Conservation (phyloP, 352 stramenopile species). For the Phytopythium oedochilum region DNA sequence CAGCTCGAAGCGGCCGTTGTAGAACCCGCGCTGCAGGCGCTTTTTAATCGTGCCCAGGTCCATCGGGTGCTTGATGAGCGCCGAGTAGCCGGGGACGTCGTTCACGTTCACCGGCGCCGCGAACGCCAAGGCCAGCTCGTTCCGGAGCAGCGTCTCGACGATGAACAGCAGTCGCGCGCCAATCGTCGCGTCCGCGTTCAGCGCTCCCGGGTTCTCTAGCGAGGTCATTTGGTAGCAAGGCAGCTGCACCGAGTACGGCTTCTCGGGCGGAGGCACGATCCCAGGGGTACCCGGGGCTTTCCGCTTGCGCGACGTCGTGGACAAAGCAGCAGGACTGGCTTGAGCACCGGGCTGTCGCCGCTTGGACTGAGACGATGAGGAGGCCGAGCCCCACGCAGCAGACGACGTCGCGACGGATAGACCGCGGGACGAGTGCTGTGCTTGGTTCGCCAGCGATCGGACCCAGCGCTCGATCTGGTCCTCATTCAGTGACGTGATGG, state of each 20-base stretch:
- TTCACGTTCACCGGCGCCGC: constrained; percentile 58
- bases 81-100: constrained; percentile 63
- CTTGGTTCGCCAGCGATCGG: constrained; percentile 24
- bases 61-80: constrained; percentile 83
- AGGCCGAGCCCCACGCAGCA: neutral
- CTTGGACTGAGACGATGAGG: constrained; percentile 13
- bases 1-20: constrained; percentile 50
- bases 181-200: constrained; percentile 43
- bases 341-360: constrained; percentile 33
- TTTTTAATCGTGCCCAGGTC: constrained; percentile 89
- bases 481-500: constrained; percentile 54
- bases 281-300: constrained; percentile 15
- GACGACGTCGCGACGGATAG: constrained; percentile 10
- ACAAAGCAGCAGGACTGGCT: constrained; percentile 9
- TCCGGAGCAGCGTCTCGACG: constrained; percentile 51
- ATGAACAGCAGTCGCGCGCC: constrained; percentile 54
- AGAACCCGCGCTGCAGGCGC: constrained; percentile 61
- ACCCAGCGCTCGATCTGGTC: constrained; percentile 69
- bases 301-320: constrained; percentile 39
- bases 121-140: constrained; percentile 67
- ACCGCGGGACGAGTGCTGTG: constrained; percentile 16
- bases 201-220: constrained; percentile 18
- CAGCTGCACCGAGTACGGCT: constrained; percentile 37
- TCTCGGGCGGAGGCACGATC: neutral
- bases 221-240: constrained; percentile 54